Evolutionary conservation across 2,329 filamentous ascomycete species (phyloP).

Genomic region (Scytalidium lignicola): DNA sequence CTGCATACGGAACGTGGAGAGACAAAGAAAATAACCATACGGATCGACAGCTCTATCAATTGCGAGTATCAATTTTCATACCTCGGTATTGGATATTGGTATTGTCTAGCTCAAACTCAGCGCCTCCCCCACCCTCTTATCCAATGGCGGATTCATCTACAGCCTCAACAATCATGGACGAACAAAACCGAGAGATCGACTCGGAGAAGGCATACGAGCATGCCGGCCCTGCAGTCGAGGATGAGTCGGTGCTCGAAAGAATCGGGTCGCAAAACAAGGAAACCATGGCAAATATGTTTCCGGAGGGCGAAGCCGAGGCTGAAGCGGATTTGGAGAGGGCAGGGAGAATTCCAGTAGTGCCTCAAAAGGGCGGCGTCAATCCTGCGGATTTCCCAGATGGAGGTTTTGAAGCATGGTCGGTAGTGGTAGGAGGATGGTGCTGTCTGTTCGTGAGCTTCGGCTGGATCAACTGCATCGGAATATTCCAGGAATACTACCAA

Average conservation of each 20-base stretch:
- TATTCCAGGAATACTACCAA: slow-evolving; percentile 56
- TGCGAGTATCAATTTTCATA: too few relatives aligned
- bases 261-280: slow-evolving; percentile 25
- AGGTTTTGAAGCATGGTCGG: slow-evolving; percentile 47
- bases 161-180: neutral
- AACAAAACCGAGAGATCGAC: neutral
- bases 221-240: neutral
- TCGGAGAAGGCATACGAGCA: neutral
- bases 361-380: slow-evolving; percentile 23
- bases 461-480: slow-evolving; percentile 39
- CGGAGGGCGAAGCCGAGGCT: slow-evolving; percentile 86
- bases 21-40: too few relatives aligned
- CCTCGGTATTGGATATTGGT: too few relatives aligned
- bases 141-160: neutral
- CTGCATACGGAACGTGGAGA: too few relatives aligned
- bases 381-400: slow-evolving; percentile 55
- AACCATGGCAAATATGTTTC: slow-evolving; percentile 54
- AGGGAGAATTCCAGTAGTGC: slow-evolving; percentile 8
- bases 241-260: slow-evolving; percentile 7
- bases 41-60: too few relatives aligned
- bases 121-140: neutral
- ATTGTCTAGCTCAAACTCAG: neutral
- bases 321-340: slow-evolving; percentile 73
- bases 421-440: neutral
- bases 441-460: slow-evolving; percentile 22